Evolutionary conservation across 148 eudicot species (phyloP).

Genomic region (Spergularia marina): DNA sequence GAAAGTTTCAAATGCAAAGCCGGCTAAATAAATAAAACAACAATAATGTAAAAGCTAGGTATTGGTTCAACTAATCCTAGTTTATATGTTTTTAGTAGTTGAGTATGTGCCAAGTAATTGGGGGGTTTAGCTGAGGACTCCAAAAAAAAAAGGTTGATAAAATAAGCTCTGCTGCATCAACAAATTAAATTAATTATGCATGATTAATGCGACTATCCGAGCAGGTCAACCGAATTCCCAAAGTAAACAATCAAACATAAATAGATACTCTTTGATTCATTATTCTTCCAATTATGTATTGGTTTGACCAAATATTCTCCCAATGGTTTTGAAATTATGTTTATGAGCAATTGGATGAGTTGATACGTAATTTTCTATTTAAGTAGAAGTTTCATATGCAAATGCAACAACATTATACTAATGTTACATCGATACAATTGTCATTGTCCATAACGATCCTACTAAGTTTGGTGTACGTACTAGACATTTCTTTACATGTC

Average conservation of each 20-base stretch:
- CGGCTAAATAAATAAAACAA: background rate
- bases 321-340: background rate
- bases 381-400: no score
- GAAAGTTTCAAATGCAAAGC: background rate
- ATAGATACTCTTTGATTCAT: background rate
- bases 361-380: background rate
- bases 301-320: background rate
- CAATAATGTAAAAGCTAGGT: background rate
- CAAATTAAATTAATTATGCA: background rate
- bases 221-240: constrained; percentile 1
- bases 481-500: no score
- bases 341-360: background rate
- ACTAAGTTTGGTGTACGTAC: no score
- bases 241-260: background rate
- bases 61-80: background rate
- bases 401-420: no score
- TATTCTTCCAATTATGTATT: background rate
- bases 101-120: background rate
- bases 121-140: background rate
- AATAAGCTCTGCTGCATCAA: background rate
- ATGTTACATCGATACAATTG: no score
- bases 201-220: background rate
- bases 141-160: background rate
- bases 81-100: background rate
- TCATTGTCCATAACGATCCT: no score